phyloP scores from a whole-genome alignment of 148 eudicot species.

The Rhododendron ovatum region DNA sequence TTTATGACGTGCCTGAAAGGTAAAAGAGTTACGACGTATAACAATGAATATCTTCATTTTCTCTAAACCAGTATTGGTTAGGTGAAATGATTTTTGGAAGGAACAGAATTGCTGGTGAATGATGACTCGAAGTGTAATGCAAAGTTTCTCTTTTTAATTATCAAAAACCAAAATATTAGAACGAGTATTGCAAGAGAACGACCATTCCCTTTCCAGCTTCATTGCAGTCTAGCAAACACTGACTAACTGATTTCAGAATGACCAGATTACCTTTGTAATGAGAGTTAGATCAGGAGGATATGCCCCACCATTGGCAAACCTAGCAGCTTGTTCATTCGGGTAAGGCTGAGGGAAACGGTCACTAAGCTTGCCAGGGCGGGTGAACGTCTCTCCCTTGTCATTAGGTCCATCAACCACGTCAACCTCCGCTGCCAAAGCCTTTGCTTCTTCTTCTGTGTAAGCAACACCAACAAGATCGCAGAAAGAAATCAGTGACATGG shows the following conservation, averaged over 20 bases:
- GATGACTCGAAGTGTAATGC: background rate
- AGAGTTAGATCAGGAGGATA: constrained; percentile 89
- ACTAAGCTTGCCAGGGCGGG: constrained; percentile 80
- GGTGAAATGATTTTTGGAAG: background rate
- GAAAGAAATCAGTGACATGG: constrained; percentile 74
- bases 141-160: background rate
- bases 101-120: background rate
- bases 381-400: constrained; percentile 89
- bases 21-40: background rate
- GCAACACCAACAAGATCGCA: constrained; percentile 91
- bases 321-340: constrained; percentile 78
- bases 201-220: background rate
- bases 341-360: constrained; percentile 83
- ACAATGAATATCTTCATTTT: background rate
- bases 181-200: background rate
- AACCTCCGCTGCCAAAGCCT: constrained; percentile 87
- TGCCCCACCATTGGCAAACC: constrained; percentile 94
- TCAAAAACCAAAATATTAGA: background rate
- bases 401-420: constrained; percentile 88
- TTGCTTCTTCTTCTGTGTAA: constrained; percentile 85
- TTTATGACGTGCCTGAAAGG: constrained; percentile 79
- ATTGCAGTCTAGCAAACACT: background rate
- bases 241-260: background rate
- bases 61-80: background rate
- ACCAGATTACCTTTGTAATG: constrained; percentile 55